Evolutionary conservation across 1,139 yeast species (phyloP).

Genomic region (Wickerhamiella pararugosa): DNA sequence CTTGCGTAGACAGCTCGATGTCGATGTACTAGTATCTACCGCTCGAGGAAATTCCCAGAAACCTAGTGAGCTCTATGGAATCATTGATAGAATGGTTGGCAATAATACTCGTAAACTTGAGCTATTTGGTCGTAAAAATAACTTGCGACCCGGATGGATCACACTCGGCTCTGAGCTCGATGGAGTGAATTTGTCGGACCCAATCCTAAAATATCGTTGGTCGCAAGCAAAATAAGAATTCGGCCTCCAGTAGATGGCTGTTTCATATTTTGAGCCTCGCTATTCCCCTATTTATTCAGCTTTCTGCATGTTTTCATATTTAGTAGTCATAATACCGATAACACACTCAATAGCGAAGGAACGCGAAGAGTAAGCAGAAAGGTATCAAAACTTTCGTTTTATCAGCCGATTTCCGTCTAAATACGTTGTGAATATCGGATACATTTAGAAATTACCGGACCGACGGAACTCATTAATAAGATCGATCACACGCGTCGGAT

Average conservation of each 20-base stretch:
- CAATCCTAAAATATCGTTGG: constrained; percentile 31
- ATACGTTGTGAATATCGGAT: no score
- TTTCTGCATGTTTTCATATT: not conserved
- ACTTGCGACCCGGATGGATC: constrained; percentile 80
- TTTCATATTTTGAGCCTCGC: constrained; percentile 21
- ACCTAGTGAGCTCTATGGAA: constrained; percentile 79
- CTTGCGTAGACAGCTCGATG: constrained; percentile 50
- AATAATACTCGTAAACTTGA: constrained; percentile 63
- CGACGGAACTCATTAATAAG: no score
- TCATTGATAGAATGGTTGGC: constrained; percentile 74
- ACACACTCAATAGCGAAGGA: not conserved
- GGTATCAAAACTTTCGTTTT: no score
- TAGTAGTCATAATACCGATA: not conserved
- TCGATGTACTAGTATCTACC: constrained; percentile 64
- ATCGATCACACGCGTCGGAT: constrained; percentile 8
- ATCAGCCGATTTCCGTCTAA: no score
- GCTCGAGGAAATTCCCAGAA: constrained; percentile 82
- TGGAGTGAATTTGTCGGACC: constrained; percentile 44
- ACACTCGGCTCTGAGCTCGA: constrained; percentile 74
- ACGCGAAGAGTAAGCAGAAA: not conserved
- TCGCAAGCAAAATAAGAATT: not conserved
- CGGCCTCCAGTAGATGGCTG: not conserved
- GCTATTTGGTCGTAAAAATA: constrained; percentile 77
- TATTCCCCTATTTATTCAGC: constrained; percentile 1
- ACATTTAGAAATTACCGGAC: no score